Evolutionary conservation across 2,329 filamentous ascomycete genomes (phyloP).

Genomic region (Paramyrothecium roridum): DNA sequence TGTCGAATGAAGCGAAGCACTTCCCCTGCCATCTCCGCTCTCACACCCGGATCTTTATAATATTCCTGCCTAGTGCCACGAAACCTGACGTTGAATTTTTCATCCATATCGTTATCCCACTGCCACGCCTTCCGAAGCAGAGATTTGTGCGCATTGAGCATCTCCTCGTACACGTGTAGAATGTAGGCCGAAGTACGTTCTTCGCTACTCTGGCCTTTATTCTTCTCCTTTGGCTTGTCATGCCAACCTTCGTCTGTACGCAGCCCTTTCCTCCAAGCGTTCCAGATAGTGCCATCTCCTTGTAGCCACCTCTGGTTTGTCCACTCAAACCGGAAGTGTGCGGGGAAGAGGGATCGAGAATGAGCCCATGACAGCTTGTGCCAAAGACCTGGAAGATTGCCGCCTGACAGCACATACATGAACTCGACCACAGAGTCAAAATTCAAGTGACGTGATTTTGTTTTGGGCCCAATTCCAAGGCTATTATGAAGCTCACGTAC

Average conservation of each 20-base stretch:
- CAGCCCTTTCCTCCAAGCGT: not conserved
- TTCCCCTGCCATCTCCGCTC: not conserved
- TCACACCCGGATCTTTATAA: not conserved
- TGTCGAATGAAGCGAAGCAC: not conserved
- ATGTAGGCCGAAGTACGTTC: not conserved
- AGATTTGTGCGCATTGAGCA: not conserved
- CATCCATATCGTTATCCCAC: not conserved
- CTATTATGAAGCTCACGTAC: not conserved
- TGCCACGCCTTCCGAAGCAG: not conserved
- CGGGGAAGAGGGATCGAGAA: not conserved
- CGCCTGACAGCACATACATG: not conserved
- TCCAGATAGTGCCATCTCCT: not conserved
- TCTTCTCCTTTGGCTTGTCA: not conserved
- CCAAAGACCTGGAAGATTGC: not conserved
- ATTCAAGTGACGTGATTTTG: not conserved
- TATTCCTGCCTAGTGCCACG: not conserved
- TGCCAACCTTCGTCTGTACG: not conserved
- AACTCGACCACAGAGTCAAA: slow-evolving; percentile 1
- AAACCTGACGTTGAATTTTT: not conserved
- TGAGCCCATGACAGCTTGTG: not conserved
- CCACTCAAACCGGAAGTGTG: not conserved
- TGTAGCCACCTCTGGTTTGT: not conserved
- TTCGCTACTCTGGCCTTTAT: not conserved
- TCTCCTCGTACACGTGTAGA: not conserved
- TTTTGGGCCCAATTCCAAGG: not conserved